These are phyloP conservation scores for Epichloe hybrida DNA, from an alignment of 2,329 filamentous ascomycete genomes.

Conservation along the genomic window DNA sequence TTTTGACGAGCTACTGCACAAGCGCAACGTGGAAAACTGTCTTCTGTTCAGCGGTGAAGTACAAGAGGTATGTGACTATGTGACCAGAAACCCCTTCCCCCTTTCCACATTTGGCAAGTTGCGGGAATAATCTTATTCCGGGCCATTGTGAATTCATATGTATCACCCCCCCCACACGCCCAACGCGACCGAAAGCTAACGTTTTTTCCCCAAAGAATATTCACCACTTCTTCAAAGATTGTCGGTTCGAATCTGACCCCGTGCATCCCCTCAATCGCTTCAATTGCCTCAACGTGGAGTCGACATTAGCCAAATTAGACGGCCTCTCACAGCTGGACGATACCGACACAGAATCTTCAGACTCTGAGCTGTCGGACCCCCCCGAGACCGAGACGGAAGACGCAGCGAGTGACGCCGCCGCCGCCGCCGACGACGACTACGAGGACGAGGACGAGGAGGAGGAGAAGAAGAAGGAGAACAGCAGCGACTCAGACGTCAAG, in stretches of 20 bases:
- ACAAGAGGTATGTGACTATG: conserved; percentile 5
- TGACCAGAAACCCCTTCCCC: background rate
- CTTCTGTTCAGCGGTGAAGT: conserved; percentile 6
- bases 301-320: background rate
- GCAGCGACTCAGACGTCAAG: background rate
- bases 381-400: background rate
- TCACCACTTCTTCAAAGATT: conserved; percentile 9
- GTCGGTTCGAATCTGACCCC: conserved; percentile 7
- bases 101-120: background rate
- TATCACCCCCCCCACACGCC: background rate
- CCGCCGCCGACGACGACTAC: background rate
- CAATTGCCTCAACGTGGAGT: conserved; percentile 2
- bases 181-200: conserved; percentile 8
- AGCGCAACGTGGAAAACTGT: conserved; percentile 1
- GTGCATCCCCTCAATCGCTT: conserved; percentile 6
- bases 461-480: background rate
- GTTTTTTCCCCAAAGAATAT: conserved; percentile 9
- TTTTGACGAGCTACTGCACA: conserved; percentile 2
- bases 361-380: background rate
- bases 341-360: background rate
- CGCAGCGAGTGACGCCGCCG: background rate
- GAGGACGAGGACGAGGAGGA: background rate
- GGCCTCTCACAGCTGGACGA: background rate
- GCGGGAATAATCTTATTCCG: conserved; percentile 12
- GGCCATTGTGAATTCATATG: too few relatives aligned